Evolutionary conservation across 1,139 yeast species (phyloP), one percentile per base, ranked within the genome.

Genomic region (Saccharomycopsis hybrid): DNA sequence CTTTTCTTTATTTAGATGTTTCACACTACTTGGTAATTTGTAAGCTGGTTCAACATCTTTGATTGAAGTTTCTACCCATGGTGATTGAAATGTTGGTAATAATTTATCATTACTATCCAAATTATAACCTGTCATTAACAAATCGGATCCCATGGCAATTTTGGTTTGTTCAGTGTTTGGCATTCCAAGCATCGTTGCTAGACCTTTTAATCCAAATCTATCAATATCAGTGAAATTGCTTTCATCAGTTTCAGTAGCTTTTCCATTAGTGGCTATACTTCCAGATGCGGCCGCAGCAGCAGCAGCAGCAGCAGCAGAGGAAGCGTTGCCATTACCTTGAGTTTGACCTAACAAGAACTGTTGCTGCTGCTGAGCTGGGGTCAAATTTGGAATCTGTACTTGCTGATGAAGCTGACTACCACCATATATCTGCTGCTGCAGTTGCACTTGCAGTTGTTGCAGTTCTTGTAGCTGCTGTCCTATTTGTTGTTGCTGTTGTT

Each of bases 1-100:
- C 27, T 77, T 72, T 45, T 71, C 72, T 55, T 44, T 39, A 25
- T 53, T 53, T 28, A 53, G 24, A 13, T 51, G 39, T 32, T 30
- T 49, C 13, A 53, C 48, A 18, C 50, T 43, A 13, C 66, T 60
- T 1, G 95, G 95, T 35, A 80, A 67, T 38, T 65, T 65, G 63
- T 78, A 87, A 56, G 73, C 75, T 2, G 98, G 98, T 59, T 88
- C 95, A n/a, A 90, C 96, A 58, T 85, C 90, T 52, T 89, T 82
- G 59, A 94, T 74, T 9, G 95, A 80, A 1, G 96, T 86, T 62
- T 90, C 97, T 38, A 86, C 74, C 97, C 97, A 92, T 9, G 97
- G 97, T 9, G 95, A 84, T 30, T 95, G 82, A 61, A 90, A 79
- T n/a, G 81, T 79, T 58, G 76, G 77, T 46, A 90, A 74, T 35